Conservation (phyloP, 106 monocot genomes). For the Dioscorea zingiberensis region DNA sequence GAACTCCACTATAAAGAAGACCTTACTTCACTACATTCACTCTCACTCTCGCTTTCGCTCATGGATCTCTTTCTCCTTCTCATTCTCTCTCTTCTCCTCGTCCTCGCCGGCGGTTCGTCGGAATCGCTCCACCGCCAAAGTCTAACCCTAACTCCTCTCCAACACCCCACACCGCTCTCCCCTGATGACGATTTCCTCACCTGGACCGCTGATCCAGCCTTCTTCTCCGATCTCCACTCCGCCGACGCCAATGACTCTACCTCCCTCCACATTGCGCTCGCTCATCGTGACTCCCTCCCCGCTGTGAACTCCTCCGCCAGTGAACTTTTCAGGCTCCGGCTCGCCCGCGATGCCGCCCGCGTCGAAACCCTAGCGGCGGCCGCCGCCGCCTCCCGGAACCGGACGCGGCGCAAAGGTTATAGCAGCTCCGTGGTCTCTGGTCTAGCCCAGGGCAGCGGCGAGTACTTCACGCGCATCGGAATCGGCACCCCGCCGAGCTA, state of each 20-base stretch:
- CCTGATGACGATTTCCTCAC: conserved; percentile 1
- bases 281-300: conserved; percentile 22
- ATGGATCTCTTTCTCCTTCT: no score
- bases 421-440: conserved; percentile 34
- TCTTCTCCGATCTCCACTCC: no score
- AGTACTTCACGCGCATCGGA: conserved; percentile 49
- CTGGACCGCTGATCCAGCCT: not conserved
- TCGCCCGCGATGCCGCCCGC: conserved; percentile 19
- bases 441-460: conserved; percentile 38
- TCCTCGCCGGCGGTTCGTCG: not conserved
- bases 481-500: conserved; percentile 29
- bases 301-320: conserved; percentile 8
- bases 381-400: not conserved
- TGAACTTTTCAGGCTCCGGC: conserved; percentile 16
- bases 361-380: not conserved
- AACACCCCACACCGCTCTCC: not conserved
- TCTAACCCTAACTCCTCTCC: conserved; percentile 10
- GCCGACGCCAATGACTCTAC: not conserved
- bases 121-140: not conserved
- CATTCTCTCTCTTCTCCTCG: not conserved
- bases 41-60: no score
- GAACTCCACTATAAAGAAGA: no score
- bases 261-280: conserved; percentile 10
- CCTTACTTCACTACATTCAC: no score
- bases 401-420: not conserved